Conservation (phyloP, 2,329 filamentous ascomycete species). For the Fusarium udum region DNA sequence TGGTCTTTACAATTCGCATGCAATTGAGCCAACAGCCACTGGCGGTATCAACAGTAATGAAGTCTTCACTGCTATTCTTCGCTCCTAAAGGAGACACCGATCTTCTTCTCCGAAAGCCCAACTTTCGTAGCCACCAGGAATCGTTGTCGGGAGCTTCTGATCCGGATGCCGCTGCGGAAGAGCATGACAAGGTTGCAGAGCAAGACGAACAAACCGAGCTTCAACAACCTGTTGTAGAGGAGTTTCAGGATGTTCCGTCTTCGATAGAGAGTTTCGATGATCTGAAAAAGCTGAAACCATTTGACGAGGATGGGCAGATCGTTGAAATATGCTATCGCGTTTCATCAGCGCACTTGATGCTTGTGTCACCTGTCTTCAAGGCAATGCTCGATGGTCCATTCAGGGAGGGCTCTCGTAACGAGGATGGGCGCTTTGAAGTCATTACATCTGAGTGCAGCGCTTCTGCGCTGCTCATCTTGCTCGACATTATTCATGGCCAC, state of each 20-base stretch:
- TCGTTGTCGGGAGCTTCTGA: accelerated
- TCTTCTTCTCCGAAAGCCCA: background rate
- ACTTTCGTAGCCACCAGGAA: background rate
- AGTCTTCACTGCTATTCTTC: background rate
- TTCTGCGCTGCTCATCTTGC: conserved; percentile 29
- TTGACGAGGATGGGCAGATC: accelerated
- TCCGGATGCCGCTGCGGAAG: accelerated
- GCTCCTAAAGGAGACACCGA: background rate
- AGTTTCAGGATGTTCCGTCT: accelerated
- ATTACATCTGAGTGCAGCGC: conserved; percentile 22
- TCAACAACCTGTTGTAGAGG: accelerated
- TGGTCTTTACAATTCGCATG: background rate
- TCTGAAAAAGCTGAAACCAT: background rate
- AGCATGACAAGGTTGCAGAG: no score
- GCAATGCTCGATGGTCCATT: background rate
- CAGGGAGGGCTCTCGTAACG: accelerated
- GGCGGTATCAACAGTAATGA: background rate
- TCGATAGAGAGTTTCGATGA: accelerated
- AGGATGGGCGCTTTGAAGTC: background rate
- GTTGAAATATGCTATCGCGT: background rate
- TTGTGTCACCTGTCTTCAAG: background rate
- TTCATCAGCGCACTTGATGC: background rate
- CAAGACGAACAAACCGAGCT: background rate
- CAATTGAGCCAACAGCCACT: background rate
- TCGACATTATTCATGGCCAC: conserved; percentile 41